Evolutionary conservation across 2,329 filamentous ascomycete genomes (phyloP).

Genomic region (Claviceps sp.): DNA sequence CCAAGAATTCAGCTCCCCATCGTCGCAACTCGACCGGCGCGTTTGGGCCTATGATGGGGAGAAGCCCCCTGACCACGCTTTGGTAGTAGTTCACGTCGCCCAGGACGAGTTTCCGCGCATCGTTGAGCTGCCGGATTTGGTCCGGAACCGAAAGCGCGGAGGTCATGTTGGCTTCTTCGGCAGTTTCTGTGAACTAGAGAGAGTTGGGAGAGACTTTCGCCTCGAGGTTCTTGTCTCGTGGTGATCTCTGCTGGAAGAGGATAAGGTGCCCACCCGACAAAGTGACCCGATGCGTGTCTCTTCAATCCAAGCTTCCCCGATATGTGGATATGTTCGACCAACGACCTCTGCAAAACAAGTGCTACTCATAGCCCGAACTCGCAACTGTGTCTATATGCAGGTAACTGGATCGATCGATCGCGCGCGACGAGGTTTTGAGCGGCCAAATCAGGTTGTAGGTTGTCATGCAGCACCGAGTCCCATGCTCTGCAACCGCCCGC

Average conservation of each 20-base stretch:
- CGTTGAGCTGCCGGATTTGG: constrained; percentile 77
- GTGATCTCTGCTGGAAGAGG: neutral
- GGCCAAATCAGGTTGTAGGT: neutral
- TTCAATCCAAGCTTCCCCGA: neutral
- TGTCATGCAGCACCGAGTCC: constrained; percentile 1
- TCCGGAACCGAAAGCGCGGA: constrained; percentile 49
- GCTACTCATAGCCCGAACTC: neutral
- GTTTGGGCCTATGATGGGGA: constrained; percentile 74
- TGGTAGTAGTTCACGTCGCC: constrained; percentile 79
- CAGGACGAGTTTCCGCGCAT: constrained; percentile 79
- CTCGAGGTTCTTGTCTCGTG: neutral
- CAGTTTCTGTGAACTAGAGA: neutral
- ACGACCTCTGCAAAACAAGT: neutral
- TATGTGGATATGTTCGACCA: constrained; percentile 1
- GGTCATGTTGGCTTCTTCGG: constrained; percentile 32
- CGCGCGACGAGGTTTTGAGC: constrained; percentile 2
- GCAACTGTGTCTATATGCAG: neutral
- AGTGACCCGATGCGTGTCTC: neutral
- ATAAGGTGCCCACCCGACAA: neutral
- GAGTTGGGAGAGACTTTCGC: neutral
- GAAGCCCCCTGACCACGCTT: constrained; percentile 79
- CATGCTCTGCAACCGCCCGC: neutral
- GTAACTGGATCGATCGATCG: neutral
- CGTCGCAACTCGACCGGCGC: constrained; percentile 69
- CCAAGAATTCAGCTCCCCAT: constrained; percentile 94